Conservation (phyloP, 2,329 filamentous ascomycete species). For the Pochonia chlamydosporia region DNA sequence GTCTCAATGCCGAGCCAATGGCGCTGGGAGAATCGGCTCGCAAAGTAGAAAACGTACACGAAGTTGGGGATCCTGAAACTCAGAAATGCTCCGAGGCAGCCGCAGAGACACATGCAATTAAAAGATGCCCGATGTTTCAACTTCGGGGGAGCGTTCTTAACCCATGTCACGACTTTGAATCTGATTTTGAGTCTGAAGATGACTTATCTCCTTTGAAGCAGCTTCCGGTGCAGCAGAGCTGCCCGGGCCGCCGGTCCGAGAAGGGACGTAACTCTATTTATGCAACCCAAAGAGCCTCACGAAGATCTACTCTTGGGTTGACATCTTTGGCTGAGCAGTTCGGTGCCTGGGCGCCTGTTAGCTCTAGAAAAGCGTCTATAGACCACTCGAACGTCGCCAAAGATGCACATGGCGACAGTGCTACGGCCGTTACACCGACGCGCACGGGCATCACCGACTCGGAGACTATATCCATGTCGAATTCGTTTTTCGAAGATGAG, state of each 20-base stretch:
- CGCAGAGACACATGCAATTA: neutral
- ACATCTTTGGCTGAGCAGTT: constrained; percentile 59
- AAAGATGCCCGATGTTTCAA: constrained; percentile 20
- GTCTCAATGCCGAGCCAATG: neutral
- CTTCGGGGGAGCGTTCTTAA: constrained; percentile 44
- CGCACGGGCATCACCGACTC: constrained; percentile 10
- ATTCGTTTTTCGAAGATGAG: constrained; percentile 56
- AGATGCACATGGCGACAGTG: neutral
- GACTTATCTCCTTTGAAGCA: constrained; percentile 30
- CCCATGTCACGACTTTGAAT: constrained; percentile 36
- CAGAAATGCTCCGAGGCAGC: neutral
- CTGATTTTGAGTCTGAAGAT: constrained; percentile 51
- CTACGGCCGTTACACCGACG: neutral
- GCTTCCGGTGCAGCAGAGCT: neutral
- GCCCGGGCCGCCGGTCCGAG: neutral
- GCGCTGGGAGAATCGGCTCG: neutral
- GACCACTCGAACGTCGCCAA: neutral
- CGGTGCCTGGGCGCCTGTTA: constrained; percentile 56
- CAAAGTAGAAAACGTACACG: neutral
- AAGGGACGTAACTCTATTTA: neutral
- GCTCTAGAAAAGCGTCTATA: constrained; percentile 28
- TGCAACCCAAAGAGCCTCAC: constrained; percentile 12
- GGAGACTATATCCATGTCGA: constrained; percentile 34
- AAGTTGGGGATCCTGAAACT: neutral
- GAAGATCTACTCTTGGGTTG: constrained; percentile 42